Evolutionary conservation across 2,329 filamentous ascomycete genomes (phyloP).

Genomic region (Neurospora sp.): DNA sequence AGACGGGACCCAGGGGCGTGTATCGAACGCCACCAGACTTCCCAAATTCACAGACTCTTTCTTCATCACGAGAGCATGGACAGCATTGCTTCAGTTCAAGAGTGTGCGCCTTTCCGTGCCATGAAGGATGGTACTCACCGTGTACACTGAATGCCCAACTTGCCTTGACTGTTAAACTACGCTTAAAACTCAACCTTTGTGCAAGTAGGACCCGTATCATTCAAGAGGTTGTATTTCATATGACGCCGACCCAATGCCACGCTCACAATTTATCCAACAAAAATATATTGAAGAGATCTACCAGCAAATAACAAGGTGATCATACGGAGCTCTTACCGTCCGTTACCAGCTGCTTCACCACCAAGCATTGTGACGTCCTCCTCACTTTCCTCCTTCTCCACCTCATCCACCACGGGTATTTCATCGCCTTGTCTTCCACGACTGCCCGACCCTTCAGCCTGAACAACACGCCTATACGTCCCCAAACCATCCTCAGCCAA

Average conservation of each 20-base stretch:
- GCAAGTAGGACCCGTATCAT: not conserved
- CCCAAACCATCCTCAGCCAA: conserved; percentile 16
- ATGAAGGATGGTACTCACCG: not conserved
- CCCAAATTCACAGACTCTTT: not conserved
- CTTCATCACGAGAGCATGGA: not conserved
- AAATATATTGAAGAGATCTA: not conserved
- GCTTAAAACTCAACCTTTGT: not conserved
- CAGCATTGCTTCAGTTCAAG: not conserved
- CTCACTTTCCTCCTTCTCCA: conserved; percentile 15
- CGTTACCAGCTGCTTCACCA: conserved; percentile 1
- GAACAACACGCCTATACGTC: conserved; percentile 22
- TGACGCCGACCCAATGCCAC: not conserved
- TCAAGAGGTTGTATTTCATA: not conserved
- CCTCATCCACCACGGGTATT: conserved; percentile 4
- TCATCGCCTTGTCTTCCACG: not conserved
- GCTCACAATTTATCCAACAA: not conserved
- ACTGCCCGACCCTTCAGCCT: conserved; percentile 8
- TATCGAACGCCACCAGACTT: not conserved
- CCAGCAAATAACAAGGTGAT: not conserved
- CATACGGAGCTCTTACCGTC: not conserved
- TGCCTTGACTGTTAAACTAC: not conserved
- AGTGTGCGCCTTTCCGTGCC: not conserved
- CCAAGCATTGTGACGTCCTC: conserved; percentile 14
- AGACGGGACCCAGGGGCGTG: not conserved
- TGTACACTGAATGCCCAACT: not conserved